Base-by-base conservation (phyloP, 305 asterid species). In the Solanum hybrid region DNA sequence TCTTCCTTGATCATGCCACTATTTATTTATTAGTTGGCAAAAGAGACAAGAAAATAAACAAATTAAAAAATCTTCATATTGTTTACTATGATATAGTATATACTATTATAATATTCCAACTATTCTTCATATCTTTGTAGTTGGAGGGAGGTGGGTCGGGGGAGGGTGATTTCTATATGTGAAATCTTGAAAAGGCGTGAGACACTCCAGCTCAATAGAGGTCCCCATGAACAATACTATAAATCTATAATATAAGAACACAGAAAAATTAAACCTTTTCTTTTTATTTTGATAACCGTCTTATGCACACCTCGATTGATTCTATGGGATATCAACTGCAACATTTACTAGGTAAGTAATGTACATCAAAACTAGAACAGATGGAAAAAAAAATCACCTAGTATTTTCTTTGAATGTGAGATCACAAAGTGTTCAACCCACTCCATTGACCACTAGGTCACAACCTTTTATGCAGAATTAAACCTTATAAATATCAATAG, bases 71-170 rank as follows among this genome's bases (percentile, higher is more conserved):
- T 10, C 32, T 12, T 24, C 86, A 79, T 26, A 31, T 82, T 82
- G 31, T 10, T 36, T 12, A 79, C 8, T 7, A 75, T 40, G n/a
- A n/a, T n/a, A 40, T 40, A 15, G 10, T 24, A 22, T 13, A 14
- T 40, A 80, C n/a, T n/a, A n/a, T 26, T 40, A 80, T 40, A 38
- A 80, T 80, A 80, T 80, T 80, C 69, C 4, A 14, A 81, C 15
- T 40, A 81, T 40, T 76, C 40, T 17, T 76, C 81, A 17, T 76
- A 32, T 82, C 29, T 82, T 42, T 82, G 72, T 15, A 82, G 87
- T 82, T 82, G 87, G 37, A 10, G 27, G 87, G 37, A 42, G 71
- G 87, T 42, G 27, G 86, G 7, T 34, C 7, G 86, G 36, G 36
- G 36, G 24, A 40, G 69, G 72, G 87, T 45, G 73, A 42, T n/a